Evolutionary conservation across 306 rosid genomes (phyloP).

Genomic region (Sophora flavescens): DNA sequence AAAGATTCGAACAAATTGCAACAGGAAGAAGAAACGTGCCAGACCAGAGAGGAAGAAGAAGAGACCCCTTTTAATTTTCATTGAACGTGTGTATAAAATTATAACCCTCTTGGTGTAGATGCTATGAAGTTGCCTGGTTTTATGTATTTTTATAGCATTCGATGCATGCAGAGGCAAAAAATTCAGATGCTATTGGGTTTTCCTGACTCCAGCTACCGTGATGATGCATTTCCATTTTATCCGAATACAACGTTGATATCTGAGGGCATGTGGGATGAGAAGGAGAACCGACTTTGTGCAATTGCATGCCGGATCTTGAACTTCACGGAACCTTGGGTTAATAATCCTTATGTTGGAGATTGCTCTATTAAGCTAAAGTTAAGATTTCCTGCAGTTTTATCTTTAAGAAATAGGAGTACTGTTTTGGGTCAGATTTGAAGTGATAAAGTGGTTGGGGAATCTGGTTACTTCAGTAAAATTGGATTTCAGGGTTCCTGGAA

Average conservation of each 20-base stretch:
- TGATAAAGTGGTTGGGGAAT: constrained; percentile 54
- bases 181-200: constrained; percentile 75
- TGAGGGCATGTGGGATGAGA: constrained; percentile 87
- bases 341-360: constrained; percentile 69
- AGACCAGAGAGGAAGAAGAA: no score
- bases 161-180: constrained; percentile 57
- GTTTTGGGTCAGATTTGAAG: constrained; percentile 75
- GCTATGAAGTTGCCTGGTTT: constrained; percentile 53
- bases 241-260: constrained; percentile 65
- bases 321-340: constrained; percentile 47
- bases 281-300: constrained; percentile 63
- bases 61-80: no score
- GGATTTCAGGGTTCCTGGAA: constrained; percentile 55
- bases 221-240: constrained; percentile 53
- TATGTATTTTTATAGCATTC: constrained; percentile 53
- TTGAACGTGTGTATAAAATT: no score
- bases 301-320: constrained; percentile 75
- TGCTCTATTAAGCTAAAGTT: constrained; percentile 64
- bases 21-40: no score
- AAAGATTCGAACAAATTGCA: no score
- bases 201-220: constrained; percentile 45
- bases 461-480: constrained; percentile 65
- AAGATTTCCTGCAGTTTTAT: constrained; percentile 62
- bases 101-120: constrained; percentile 62
- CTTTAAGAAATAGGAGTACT: constrained; percentile 69